Evolutionary conservation across 2,329 filamentous ascomycete genomes (phyloP), one percentile per base, ranked within the genome.

Genomic region (Sarocladium oryzae): DNA sequence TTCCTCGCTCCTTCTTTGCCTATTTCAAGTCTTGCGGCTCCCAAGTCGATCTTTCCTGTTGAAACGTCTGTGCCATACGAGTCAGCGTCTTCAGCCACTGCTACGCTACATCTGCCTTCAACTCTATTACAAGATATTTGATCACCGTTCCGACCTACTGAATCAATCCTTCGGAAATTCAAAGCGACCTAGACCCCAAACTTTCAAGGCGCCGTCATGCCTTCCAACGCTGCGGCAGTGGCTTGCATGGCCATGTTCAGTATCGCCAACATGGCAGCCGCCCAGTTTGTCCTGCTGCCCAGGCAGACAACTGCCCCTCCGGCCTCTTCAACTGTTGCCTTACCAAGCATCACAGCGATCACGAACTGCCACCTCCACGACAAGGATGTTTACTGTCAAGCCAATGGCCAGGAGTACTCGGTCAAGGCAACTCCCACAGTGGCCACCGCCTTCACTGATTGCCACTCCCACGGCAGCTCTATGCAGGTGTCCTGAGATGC

Each of bases 401-500:
- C 66, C 35, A 69, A 67, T 41, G 61, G 64, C 9, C 65, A 65
- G 0, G 73, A 76, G 58, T 76, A 71, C 51, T 56, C 66, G 32
- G 66, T 76, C 20, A 66, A 69, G 48, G 66, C 71, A 2, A 73
- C 75, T 6, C 69, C 72, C 2, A 85, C 78, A 3, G 73, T 73
- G 16, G 81, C 77, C 1, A 73, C 74, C 41, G 74, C 76, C 50
- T 87, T 82, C 59, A 86, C 82, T 0, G 79, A 67, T 51, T 88
- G 86, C 60, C 84, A 89, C 62, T 59, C 66, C 1, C 84, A 88
- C 64, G 82, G 70, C 15, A 59, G 64, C 3, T 73, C 82, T 41
- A 73, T 73, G 81, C 86, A 69, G 58, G 76, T 40, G n/a, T 13
- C 3, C 10, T 37, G 2, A 2, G 18, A 18, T 40, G 26, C 18